A percentile compares a stretch with the other conserved stretches of the same genome.
These are phyloP conservation scores for Delonix regia DNA, from an alignment of 306 rosid species.

Conservation along the genomic window DNA sequence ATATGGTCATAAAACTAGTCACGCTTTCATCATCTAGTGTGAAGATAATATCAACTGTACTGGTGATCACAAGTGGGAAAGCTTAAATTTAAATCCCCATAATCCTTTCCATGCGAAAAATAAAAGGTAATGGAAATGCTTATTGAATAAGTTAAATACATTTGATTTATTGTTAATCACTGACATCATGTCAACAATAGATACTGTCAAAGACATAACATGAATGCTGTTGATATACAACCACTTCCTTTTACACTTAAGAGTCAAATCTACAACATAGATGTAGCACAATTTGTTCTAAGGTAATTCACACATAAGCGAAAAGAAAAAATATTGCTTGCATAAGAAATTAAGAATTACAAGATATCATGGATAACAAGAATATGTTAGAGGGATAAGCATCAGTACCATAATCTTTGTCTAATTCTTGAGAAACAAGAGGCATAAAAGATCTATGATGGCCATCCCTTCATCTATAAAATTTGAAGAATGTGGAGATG, in stretches of 20 bases:
- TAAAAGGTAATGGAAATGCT: neutral
- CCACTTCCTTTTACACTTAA: constrained; percentile 4
- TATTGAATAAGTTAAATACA: neutral
- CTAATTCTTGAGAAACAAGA: constrained; percentile 62
- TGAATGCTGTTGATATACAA: neutral
- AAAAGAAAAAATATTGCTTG: neutral
- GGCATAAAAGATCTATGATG: constrained; percentile 55
- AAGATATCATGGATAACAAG: neutral
- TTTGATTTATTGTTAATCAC: constrained; percentile 10
- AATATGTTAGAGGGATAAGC: neutral
- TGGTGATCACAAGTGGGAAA: neutral
- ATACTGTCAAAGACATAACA: neutral
- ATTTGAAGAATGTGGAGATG: constrained; percentile 51
- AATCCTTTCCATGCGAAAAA: constrained; percentile 10
- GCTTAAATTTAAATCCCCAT: neutral
- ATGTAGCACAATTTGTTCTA: neutral
- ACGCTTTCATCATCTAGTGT: constrained; percentile 6
- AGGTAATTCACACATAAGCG: neutral
- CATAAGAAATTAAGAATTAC: constrained; percentile 10
- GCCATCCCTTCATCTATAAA: constrained; percentile 67
- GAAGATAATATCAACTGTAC: neutral
- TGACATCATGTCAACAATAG: neutral
- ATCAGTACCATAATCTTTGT: constrained; percentile 42
- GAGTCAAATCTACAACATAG: neutral
- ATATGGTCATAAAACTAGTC: constrained; percentile 4